Base-by-base conservation (phyloP, 345 rosid genomes). In the Noccaea bulbosa region DNA sequence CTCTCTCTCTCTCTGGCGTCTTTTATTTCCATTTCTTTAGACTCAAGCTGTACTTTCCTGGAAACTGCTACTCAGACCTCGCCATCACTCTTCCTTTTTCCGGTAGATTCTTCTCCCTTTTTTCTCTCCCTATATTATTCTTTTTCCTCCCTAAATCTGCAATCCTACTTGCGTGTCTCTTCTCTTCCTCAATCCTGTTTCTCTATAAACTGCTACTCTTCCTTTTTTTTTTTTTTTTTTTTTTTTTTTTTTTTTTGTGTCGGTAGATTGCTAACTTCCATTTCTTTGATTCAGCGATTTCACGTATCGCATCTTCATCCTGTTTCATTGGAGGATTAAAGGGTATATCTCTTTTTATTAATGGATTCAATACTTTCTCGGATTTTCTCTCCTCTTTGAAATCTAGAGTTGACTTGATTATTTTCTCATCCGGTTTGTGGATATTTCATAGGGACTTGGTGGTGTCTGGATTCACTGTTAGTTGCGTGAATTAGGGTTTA, bases 401-500 rank as follows among this genome's bases (percentile, higher is more conserved):
- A 43, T 55, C 34, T n/a, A 11, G 20, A 11, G 46, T 68, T 68
- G 64, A 68, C 72, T 37, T 54, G 12, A 0, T 14, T 33, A 35
- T n/a, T 34, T 57, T 43, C 4, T 14, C 41, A 45, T 62, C 53
- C 10, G 4, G 8, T 50, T 38, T 8, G n/a, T 20, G 35, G 58
- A 12, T 24, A 49, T 8, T 46, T 16, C 10, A 44, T 62, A 11
- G 30, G 8, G 40, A n/a, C 64, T 43, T 9, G 5, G 6, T 63
- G 54, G 37, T 22, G 41, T 48, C 27, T 71, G 38, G 63, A 63
- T 62, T 55, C 50, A 55, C 37, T 59, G 11, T 53, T 57, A 56
- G 44, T 74, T 66, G 68, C 72, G 78, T 66, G 11, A 4, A 40
- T 66, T 50, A 67, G 55, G 48, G 67, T 58, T 33, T 58, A 20